Base-by-base conservation (phyloP, 306 rosid genomes). In the Canavalia gladiata region DNA sequence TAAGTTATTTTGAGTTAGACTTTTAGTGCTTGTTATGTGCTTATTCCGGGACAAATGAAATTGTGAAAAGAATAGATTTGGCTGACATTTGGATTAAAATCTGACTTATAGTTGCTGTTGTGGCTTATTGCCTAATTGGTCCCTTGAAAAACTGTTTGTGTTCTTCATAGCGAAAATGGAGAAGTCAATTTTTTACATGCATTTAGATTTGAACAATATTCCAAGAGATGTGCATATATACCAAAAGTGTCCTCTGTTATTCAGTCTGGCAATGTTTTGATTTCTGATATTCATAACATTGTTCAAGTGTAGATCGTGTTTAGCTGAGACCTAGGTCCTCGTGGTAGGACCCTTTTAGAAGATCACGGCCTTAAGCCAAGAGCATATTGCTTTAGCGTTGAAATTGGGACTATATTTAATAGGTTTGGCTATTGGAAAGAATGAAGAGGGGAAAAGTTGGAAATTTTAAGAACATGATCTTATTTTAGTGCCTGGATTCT, bases 31-130 rank as follows among this genome's bases (percentile, higher is more conserved):
- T 68, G 49, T 43, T 68, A 52, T 10, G 72, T 2, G 2, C 11
- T 50, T 65, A 42, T 64, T 49, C 66, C 31, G n/a, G 35, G 76
- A 67, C 41, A 12, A 39, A 64, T 6, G 42, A 52, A n/a, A 57
- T 57, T 66, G 37, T 66, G 55, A 6, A 35, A 68, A 59, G 54
- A 67, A 50, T 66, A 47, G 31, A 64, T 57, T 62, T 31, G 50
- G 12, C n/a, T 3, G 31, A 3, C 54, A 43, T 63, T 72, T 65
- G 78, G 52, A 51, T 51, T 80, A 58, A 72, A 39, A 62, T 72
- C 11, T 72, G 78, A 51, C 50, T 37, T 72, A 9, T 29, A 28
- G 10, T 13, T 63, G 54, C 3, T 51, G 42, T 42, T 52, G 18
- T 68, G 58, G 28, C 58, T 31, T 41, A 34, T 13, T 67, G 50